Percentiles rank a stretch among this genome's conserved stretches.
Evolutionary conservation across 768 basidiomycete genomes (phyloP).

Genomic region (Suillus plorans): DNA sequence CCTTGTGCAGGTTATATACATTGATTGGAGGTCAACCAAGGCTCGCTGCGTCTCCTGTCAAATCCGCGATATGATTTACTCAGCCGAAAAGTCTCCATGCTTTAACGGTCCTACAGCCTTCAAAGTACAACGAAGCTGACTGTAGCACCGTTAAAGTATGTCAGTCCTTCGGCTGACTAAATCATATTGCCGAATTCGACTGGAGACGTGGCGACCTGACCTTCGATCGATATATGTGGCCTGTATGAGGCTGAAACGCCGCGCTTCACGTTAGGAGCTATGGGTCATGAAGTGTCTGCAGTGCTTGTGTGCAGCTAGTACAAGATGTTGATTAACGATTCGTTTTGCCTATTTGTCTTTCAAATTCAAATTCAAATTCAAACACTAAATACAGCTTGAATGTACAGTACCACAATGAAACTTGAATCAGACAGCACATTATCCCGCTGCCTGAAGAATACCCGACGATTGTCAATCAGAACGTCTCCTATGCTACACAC

Average conservation of each 20-base stretch:
- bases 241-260: background rate
- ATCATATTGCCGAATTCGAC: background rate
- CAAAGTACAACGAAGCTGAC: no score
- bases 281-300: background rate
- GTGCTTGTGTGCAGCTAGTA: background rate
- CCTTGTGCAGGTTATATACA: conserved; percentile 6
- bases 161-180: background rate
- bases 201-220: background rate
- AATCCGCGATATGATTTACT: conserved; percentile 4
- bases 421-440: background rate
- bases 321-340: background rate
- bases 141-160: no score
- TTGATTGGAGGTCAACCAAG: background rate
- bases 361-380: background rate
- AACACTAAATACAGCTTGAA: background rate
- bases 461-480: background rate
- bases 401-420: background rate
- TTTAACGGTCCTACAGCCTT: no score
- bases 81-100: no score
- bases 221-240: background rate
- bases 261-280: background rate
- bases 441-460: background rate
- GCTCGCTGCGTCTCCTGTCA: background rate
- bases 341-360: background rate
- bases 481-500: background rate